phyloP scores from a whole-genome alignment of 2,329 filamentous ascomycete species.

The Phoma herbarum region DNA sequence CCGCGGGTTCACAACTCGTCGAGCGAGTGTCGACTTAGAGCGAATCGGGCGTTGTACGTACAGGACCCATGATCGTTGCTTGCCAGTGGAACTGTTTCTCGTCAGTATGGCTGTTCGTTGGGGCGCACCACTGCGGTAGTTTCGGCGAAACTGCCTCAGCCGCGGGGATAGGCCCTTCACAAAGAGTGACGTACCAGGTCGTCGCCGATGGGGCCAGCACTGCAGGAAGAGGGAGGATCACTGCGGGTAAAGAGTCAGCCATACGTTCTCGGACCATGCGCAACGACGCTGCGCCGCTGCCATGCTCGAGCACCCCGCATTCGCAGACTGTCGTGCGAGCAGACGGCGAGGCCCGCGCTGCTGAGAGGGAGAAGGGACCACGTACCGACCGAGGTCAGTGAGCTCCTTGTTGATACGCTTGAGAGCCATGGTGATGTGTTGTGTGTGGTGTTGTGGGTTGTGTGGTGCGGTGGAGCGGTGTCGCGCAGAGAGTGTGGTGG shows the following conservation, averaged over 20 bases:
- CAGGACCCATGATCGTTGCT: slow-evolving; percentile 99
- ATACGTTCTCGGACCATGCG: slow-evolving; percentile 18
- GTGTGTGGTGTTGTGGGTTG: slow-evolving; percentile 35
- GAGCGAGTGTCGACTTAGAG: slow-evolving; percentile 1
- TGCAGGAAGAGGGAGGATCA: slow-evolving; percentile 98
- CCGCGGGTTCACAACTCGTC: slow-evolving; percentile 17
- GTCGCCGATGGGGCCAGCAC: slow-evolving; percentile 94
- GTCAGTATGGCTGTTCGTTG: slow-evolving; percentile 41
- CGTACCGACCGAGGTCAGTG: slow-evolving; percentile 85
- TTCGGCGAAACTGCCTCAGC: slow-evolving; percentile 41
- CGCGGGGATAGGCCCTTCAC: slow-evolving; percentile 34
- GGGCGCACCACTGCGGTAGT: slow-evolving; percentile 16
- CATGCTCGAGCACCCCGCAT: slow-evolving; percentile 43
- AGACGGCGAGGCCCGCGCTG: slow-evolving; percentile 30
- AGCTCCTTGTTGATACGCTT: slow-evolving; percentile 97
- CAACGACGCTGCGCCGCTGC: slow-evolving; percentile 23
- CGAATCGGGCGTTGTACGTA: slow-evolving; percentile 63
- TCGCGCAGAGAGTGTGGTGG: slow-evolving; percentile 37
- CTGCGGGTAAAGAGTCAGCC: slow-evolving; percentile 61
- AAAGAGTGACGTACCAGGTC: slow-evolving; percentile 80
- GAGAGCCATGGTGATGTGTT: slow-evolving; percentile 72
- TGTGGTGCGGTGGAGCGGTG: slow-evolving; percentile 24
- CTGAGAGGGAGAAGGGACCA: slow-evolving; percentile 31
- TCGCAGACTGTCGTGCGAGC: slow-evolving; percentile 51
- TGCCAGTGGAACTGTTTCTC: slow-evolving; percentile 94